Base-by-base conservation (phyloP, 805 yeast species). In the Saccharomycopsis selenospora region DNA sequence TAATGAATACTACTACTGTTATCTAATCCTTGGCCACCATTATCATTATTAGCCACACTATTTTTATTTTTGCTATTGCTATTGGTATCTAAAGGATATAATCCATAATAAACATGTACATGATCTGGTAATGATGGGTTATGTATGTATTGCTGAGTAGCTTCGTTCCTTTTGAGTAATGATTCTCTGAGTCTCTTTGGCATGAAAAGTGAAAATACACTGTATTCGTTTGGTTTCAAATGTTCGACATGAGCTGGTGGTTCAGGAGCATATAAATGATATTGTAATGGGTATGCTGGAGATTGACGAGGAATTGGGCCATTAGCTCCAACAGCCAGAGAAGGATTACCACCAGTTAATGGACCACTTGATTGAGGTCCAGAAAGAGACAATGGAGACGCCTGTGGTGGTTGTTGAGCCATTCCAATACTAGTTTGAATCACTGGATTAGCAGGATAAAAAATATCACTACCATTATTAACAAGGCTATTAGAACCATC, bases 241-340 rank as follows among this genome's bases (percentile, higher is more conserved):
- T 81, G 79, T 7, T 64, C 36, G 73, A 71, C 43, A 81, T 63
- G 59, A 82, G 80, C 6, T 89, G 90, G 2, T 7, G 96, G 91
- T 26, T 79, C 75, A 2, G 97, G 97, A 0, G 96, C 93, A 65
- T 91, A 90, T 36, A 88, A 66, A 65, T 90, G 96, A 61, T 86
- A 85, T 59, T 88, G 88, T 40, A 86, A 66, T 0, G 85, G 84
- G 55, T 67, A 50, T 14, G 38, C 38, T 6, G 38, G 33, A n/a
- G n/a, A n/a, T n/a, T n/a, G n/a, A n/a, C n/a, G n/a, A n/a, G n/a
- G n/a, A n/a, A n/a, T n/a, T n/a, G n/a, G n/a, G n/a, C n/a, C n/a
- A n/a, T n/a, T n/a, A n/a, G n/a, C n/a, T n/a, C n/a, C n/a, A n/a
- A n/a, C n/a, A n/a, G n/a, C n/a, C n/a, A n/a, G n/a, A n/a, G n/a